phyloP scores from a whole-genome alignment of 768 basidiomycete species.

The Suillus brevipes region DNA sequence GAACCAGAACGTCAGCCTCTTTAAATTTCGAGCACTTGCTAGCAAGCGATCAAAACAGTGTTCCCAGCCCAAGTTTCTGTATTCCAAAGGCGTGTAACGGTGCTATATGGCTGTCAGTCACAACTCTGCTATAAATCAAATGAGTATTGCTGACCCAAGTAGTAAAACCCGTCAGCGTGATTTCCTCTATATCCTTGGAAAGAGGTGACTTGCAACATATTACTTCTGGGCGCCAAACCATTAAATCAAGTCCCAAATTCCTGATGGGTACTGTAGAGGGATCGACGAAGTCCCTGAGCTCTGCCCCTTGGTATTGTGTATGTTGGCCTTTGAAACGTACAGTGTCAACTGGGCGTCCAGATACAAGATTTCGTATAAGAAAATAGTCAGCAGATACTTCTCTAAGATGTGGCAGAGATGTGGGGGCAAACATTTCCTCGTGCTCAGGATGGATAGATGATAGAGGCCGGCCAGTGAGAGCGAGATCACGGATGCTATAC shows the following conservation, averaged over 20 bases:
- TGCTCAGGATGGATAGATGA: too few relatives aligned
- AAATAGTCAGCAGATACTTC: neutral
- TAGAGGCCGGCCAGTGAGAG: neutral
- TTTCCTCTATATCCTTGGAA: neutral
- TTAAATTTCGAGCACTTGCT: neutral
- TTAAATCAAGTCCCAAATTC: neutral
- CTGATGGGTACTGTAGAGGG: too few relatives aligned
- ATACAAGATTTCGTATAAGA: neutral
- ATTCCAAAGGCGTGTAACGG: fast-evolving
- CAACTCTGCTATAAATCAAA: too few relatives aligned
- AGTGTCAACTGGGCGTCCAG: neutral
- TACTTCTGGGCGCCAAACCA: neutral
- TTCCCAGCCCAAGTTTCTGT: neutral
- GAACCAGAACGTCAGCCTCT: neutral
- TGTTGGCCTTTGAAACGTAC: neutral
- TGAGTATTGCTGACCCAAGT: too few relatives aligned
- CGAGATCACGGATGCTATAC: neutral
- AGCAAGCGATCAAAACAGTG: neutral
- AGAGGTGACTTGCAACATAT: too few relatives aligned
- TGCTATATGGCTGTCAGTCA: too few relatives aligned
- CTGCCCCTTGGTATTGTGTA: neutral
- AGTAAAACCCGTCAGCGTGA: neutral
- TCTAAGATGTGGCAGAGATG: neutral
- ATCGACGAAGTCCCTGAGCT: neutral
- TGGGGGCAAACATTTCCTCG: neutral